Evolutionary conservation across 306 rosid genomes (phyloP).

Genomic region (Quercus robur): DNA sequence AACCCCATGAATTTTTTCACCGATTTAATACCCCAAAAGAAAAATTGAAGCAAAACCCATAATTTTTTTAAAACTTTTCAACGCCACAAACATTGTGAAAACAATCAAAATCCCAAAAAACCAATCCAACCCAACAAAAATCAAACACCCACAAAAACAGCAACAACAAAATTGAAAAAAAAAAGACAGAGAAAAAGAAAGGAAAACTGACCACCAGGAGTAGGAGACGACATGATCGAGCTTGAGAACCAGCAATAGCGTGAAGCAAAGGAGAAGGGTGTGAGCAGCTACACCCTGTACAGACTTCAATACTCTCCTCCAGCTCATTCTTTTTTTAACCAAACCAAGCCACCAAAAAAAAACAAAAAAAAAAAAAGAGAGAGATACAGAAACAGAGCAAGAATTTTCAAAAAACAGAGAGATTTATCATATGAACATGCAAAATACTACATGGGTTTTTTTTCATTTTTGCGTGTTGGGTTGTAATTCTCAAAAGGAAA

Average conservation of each 20-base stretch:
- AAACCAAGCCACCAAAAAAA: neutral
- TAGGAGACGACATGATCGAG: conserved; percentile 64
- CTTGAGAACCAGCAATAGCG: conserved; percentile 84
- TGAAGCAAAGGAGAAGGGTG: conserved; percentile 68
- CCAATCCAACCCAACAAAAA: conserved; percentile 2
- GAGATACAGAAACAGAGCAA: neutral
- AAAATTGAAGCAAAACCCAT: neutral
- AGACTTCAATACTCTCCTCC: conserved; percentile 94
- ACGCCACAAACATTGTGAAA: neutral
- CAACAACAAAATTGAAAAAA: neutral
- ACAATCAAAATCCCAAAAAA: neutral
- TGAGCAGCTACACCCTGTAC: conserved; percentile 86
- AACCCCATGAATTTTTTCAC: neutral
- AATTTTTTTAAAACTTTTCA: conserved; percentile 9
- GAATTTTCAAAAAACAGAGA: no score
- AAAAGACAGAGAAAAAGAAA: neutral
- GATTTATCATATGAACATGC: no score
- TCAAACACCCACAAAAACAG: neutral
- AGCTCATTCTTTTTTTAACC: conserved; percentile 45
- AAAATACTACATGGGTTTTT: no score
- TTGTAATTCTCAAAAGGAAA: neutral
- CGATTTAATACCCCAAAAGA: neutral
- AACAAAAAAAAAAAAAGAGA: neutral
- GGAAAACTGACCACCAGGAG: conserved; percentile 88
- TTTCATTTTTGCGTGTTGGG: no score